Evolutionary conservation across 192 early-diverging fungal genomes (phyloP).

Genomic region (Radiomyces spectabilis): DNA sequence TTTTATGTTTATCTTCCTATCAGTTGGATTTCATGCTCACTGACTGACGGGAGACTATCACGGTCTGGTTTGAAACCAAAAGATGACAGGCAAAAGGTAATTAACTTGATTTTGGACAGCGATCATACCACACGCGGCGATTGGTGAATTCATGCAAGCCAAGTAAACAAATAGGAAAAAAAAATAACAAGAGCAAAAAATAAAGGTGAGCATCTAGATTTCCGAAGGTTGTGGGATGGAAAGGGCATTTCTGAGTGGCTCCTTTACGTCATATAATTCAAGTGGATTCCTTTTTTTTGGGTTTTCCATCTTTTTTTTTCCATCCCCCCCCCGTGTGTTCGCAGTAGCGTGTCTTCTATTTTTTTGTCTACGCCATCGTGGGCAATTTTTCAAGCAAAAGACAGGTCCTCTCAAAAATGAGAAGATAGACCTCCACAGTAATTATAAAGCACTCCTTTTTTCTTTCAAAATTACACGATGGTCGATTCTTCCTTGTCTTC

Average conservation of each 20-base stretch:
- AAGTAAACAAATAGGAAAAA: background rate
- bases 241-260: background rate
- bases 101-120: background rate
- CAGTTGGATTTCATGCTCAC: too few relatives aligned
- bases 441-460: background rate
- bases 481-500: background rate
- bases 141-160: background rate
- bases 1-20: too few relatives aligned
- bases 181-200: background rate
- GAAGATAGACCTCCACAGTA: too few relatives aligned
- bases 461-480: background rate
- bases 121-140: background rate
- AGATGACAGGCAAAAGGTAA: background rate
- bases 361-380: background rate
- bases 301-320: background rate
- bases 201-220: background rate
- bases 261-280: background rate
- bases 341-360: too few relatives aligned
- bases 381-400: too few relatives aligned
- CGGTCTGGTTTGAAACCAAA: too few relatives aligned
- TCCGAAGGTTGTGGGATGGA: too few relatives aligned
- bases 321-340: background rate
- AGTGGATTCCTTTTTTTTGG: background rate
- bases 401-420: too few relatives aligned
- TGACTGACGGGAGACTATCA: too few relatives aligned